Conservation (phyloP, 2,329 filamentous ascomycete species). For the Hortaea sp. region DNA sequence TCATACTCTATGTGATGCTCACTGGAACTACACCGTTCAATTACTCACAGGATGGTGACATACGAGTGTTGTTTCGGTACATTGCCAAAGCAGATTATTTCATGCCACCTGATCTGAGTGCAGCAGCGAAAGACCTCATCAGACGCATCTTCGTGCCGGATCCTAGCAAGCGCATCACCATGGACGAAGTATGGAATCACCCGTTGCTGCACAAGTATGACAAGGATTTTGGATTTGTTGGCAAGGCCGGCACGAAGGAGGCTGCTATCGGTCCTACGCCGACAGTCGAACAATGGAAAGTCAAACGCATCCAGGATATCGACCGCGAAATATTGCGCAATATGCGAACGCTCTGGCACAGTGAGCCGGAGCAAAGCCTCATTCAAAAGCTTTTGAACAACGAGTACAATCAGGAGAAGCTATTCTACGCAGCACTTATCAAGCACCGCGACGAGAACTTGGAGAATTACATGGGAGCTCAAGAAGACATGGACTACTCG, state of each 20-base stretch:
- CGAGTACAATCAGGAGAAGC: slow-evolving; percentile 71
- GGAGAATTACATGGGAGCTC: slow-evolving; percentile 70
- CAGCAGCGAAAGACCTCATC: slow-evolving; percentile 68
- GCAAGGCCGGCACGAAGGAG: slow-evolving; percentile 42
- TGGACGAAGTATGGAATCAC: slow-evolving; percentile 76
- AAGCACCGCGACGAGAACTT: slow-evolving; percentile 75
- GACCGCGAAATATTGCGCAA: slow-evolving; percentile 76
- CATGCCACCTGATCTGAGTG: slow-evolving; percentile 43
- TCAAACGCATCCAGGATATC: slow-evolving; percentile 55
- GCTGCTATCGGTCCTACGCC: slow-evolving; percentile 42
- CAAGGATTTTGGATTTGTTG: slow-evolving; percentile 55
- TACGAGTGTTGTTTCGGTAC: slow-evolving; percentile 53
- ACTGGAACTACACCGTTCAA: slow-evolving; percentile 74
- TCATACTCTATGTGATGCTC: slow-evolving; percentile 81
- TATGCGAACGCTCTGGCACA: slow-evolving; percentile 85
- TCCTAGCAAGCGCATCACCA: slow-evolving; percentile 66
- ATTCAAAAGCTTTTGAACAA: slow-evolving; percentile 52
- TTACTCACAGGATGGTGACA: slow-evolving; percentile 50
- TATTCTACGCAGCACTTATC: slow-evolving; percentile 79
- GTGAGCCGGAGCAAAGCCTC: slow-evolving; percentile 62
- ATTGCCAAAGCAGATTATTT: slow-evolving; percentile 40
- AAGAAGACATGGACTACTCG: slow-evolving; percentile 61
- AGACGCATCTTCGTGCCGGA: slow-evolving; percentile 67
- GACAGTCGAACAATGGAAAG: slow-evolving; percentile 52
- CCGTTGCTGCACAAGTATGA: slow-evolving; percentile 79